Conservation (phyloP, 2,329 filamentous ascomycete species). For the Trichoderma sp. region DNA sequence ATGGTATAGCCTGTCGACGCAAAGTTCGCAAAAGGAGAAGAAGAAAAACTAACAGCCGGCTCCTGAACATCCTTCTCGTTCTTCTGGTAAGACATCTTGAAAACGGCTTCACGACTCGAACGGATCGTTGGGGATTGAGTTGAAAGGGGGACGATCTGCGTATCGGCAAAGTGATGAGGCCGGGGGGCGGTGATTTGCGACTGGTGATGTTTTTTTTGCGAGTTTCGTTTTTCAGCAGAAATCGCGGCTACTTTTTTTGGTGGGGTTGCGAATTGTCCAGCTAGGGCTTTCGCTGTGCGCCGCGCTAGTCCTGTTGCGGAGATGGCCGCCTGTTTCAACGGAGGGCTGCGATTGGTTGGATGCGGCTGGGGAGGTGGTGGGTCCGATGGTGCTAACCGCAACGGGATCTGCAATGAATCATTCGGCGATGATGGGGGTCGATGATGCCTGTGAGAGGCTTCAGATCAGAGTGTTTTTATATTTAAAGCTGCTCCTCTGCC, state of each 20-base stretch:
- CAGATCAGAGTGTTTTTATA: background rate
- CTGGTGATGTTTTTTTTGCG: conserved; percentile 24
- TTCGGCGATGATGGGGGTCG: conserved; percentile 20
- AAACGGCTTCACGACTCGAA: conserved; percentile 76
- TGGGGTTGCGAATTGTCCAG: conserved; percentile 16
- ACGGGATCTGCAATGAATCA: conserved; percentile 21
- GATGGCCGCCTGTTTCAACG: background rate
- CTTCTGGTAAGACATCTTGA: conserved; percentile 92
- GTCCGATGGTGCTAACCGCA: background rate
- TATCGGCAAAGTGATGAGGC: conserved; percentile 81
- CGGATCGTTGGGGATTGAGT: conserved; percentile 34
- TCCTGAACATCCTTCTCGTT: conserved; percentile 90
- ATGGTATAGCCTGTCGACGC: too few relatives aligned
- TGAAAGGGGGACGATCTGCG: conserved; percentile 31
- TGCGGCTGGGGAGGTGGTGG: background rate
- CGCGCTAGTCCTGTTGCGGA: conserved; percentile 22
- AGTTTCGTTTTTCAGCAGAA: conserved; percentile 22
- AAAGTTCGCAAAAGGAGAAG: background rate
- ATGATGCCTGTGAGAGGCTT: conserved; percentile 17
- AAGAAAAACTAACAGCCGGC: conserved; percentile 62
- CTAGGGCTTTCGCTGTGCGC: conserved; percentile 24
- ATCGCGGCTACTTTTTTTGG: conserved; percentile 22
- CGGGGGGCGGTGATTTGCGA: conserved; percentile 18
- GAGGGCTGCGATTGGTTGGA: conserved; percentile 19
- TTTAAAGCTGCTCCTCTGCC: background rate